Conservation (phyloP, 768 basidiomycete genomes). For the Russula lepida region DNA sequence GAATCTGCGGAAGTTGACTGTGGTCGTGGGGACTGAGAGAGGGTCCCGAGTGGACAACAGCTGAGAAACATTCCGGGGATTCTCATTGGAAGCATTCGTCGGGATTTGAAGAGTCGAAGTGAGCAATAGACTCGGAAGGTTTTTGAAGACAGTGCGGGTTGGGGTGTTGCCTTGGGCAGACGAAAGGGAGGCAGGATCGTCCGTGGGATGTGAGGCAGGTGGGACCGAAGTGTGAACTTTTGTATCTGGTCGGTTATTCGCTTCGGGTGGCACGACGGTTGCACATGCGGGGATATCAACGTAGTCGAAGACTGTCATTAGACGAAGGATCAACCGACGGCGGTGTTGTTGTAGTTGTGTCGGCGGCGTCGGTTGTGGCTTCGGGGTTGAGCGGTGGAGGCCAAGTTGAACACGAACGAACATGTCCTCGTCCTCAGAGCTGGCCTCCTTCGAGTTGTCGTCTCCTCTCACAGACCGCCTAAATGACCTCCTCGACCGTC, state of each 20-base stretch:
- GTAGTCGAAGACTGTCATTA: slow-evolving; percentile 15
- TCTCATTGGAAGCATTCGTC: neutral
- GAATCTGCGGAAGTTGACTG: slow-evolving; percentile 76
- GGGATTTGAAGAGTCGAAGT: slow-evolving; percentile 19
- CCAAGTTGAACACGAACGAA: neutral
- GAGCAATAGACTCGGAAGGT: slow-evolving; percentile 16
- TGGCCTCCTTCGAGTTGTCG: slow-evolving; percentile 10
- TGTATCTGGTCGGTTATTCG: neutral
- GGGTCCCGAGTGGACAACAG: slow-evolving; percentile 56
- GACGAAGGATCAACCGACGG: neutral
- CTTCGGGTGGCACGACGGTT: neutral
- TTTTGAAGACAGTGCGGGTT: slow-evolving; percentile 13
- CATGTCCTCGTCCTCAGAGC: slow-evolving; percentile 14
- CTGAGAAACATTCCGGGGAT: slow-evolving; percentile 25
- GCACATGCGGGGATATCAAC: slow-evolving; percentile 20
- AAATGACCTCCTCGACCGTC: slow-evolving; percentile 27
- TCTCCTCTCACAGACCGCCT: slow-evolving; percentile 21
- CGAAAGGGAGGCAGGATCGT: neutral
- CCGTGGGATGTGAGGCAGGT: neutral
- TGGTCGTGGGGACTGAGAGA: slow-evolving; percentile 68
- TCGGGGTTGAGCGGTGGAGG: neutral
- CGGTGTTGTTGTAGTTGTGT: neutral
- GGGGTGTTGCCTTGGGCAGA: neutral
- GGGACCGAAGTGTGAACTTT: slow-evolving; percentile 9
- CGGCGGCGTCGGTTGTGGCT: neutral